Base-by-base conservation (phyloP, 2,329 filamentous ascomycete genomes). In the Fusarium napiforme region DNA sequence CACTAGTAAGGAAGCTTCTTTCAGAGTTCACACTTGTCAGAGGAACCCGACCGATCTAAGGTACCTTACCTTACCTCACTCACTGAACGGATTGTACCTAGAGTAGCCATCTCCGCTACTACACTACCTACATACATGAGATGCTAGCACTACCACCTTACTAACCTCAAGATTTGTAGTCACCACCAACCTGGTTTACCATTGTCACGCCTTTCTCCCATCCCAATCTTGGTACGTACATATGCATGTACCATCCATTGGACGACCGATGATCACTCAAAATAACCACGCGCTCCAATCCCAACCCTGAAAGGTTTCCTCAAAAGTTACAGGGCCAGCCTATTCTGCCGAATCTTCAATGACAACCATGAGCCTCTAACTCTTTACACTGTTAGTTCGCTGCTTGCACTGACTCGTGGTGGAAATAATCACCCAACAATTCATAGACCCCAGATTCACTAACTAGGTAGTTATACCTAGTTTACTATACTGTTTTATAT, bases 271-370 rank as follows among this genome's bases (percentile, higher is more conserved):
- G 61, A 74, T 68, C 62, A 47, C 42, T 36, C 37, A 62, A 34
- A 39, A 59, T 34, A 43, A 46, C 50, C 23, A 73, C 60, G 71
- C 71, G 71, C 71, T 72, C 71, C 71, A 73, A 74, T 73, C 59
- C 46, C n/a, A 62, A 56, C 60, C 47, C 43, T 36, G 37, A 43
- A 52, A 30, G 11, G 4, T 42, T 43, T 43, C 19, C n/a, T 55
- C 55, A 60, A 39, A 59, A 60, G 73, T 73, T 67, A 50, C 70
- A 49, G 37, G 46, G 18, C 40, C 26, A 43, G 26, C 37, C 43
- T 28, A 10, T 49, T 28, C 32, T 46, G 21, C 49, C 28, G 28
- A 23, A 46, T 46, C 26, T 42, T 58, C 18, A 40, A 30, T 36
- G 32, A 21, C 23, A 37, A 30, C 23, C 56, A 50, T n/a, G 23